These are phyloP conservation scores for Microsporum ferrugineum DNA, from an alignment of 2,329 filamentous ascomycete species.

Conservation along the genomic window DNA sequence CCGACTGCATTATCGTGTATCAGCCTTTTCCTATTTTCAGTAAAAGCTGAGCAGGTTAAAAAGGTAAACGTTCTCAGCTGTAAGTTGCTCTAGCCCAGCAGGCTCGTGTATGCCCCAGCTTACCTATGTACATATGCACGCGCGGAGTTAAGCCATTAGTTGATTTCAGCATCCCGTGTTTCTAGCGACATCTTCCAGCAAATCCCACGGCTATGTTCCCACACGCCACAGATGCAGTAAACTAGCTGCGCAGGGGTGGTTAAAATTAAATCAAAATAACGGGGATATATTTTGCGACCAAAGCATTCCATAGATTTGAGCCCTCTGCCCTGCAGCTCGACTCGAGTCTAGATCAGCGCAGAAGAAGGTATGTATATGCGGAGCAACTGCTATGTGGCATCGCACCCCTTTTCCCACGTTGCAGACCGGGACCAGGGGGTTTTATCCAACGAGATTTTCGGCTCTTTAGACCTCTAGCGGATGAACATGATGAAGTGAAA, in stretches of 20 bases:
- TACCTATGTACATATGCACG: too few relatives aligned
- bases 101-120: neutral
- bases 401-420: neutral
- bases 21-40: too few relatives aligned
- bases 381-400: neutral
- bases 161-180: neutral
- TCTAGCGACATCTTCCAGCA: neutral
- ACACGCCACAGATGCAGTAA: neutral
- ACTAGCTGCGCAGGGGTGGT: neutral
- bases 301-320: neutral
- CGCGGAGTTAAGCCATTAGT: neutral
- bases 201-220: neutral
- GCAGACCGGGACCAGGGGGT: neutral
- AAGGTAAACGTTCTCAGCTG: neutral
- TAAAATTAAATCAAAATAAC: neutral
- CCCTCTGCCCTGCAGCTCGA: neutral
- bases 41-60: too few relatives aligned
- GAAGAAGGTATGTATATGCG: too few relatives aligned
- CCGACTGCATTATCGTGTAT: neutral
- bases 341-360: neutral
- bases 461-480: neutral
- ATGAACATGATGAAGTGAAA: neutral
- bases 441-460: too few relatives aligned
- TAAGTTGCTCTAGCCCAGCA: neutral
- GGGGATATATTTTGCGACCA: constrained; percentile 2